These are phyloP conservation scores for Amaranthus tricolor DNA, from an alignment of 179 eudicot genomes.

Conservation along the genomic window DNA sequence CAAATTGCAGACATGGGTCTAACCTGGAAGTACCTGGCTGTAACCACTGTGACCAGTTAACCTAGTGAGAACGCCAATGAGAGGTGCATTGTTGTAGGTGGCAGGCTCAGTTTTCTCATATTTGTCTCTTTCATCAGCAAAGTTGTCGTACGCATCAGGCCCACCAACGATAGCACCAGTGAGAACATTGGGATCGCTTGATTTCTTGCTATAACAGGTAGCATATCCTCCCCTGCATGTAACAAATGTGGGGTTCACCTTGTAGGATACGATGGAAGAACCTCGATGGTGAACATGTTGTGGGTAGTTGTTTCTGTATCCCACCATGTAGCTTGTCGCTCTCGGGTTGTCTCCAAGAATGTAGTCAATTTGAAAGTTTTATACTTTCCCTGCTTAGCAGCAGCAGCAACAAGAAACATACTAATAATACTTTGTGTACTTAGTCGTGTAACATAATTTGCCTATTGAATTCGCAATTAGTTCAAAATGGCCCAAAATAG, in stretches of 20 bases:
- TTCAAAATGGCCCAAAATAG: no score
- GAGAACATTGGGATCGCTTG: slow-evolving; percentile 46
- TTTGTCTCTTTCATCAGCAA: slow-evolving; percentile 52
- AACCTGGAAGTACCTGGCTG: slow-evolving; percentile 82
- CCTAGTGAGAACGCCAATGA: slow-evolving; percentile 54
- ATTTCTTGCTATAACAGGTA: slow-evolving; percentile 42
- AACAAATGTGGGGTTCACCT: slow-evolving; percentile 40
- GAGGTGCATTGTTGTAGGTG: slow-evolving; percentile 55
- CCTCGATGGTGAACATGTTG: slow-evolving; percentile 51
- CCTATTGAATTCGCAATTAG: no score
- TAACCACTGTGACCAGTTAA: slow-evolving; percentile 70
- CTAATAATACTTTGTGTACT: no score
- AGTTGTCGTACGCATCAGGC: slow-evolving; percentile 51
- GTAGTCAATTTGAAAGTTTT: slow-evolving; percentile 66
- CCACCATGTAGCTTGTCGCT: slow-evolving; percentile 98
- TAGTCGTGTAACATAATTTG: no score
- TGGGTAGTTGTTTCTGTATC: slow-evolving; percentile 74
- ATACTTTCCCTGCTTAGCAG: not conserved
- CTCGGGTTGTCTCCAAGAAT: slow-evolving; percentile 98
- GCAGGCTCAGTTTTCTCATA: slow-evolving; percentile 57
- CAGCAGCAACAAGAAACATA: not conserved
- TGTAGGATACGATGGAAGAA: slow-evolving; percentile 48
- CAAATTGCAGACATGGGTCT: no score
- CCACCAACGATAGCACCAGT: slow-evolving; percentile 51
- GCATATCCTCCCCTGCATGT: slow-evolving; percentile 49